Evolutionary conservation across 2,329 filamentous ascomycete species (phyloP), one percentile per base, ranked within the genome.

Genomic region (Niveomyces coronatus): DNA sequence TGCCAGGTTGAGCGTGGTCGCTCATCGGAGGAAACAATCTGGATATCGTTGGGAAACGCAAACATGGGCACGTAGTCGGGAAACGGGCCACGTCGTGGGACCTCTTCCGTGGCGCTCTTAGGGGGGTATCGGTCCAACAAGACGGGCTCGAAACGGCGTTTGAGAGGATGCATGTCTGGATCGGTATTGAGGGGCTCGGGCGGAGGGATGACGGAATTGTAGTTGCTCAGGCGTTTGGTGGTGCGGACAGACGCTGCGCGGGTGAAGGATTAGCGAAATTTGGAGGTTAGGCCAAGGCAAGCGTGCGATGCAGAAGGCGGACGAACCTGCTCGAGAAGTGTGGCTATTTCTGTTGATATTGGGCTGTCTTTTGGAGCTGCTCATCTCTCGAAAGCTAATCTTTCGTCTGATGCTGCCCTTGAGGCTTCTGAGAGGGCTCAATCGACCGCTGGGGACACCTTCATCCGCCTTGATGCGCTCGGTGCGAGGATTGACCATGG

Each of bases 21-120:
- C 56, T 94, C 86, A 53, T 98, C 91, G 1, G 88, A 88, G 2
- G 91, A 95, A 9, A 96, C 85, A 37, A 98, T 91, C 46, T 87
- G 87, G 50, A 98, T 91, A 58, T 98, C 91, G 60, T 96, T 95
- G 31, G 91, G 91, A 52, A 96, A 98, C 38, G 91, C 88, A 60
- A 98, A 98, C 91, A 98, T 96, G 40, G 91, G 91, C 14, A 98
- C 86, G 53, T 95, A 98, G 55, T 98, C 91, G 1, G 91, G 91
- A 54, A 98, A 96, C 41, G 75, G 80, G 38, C 86, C 87, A 53
- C 91, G 74, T 51, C 82, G 74, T 49, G 84, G 76, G 36, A 82
- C 61, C 49, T 95, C 88, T 42, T 94, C 87, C 16, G 78, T 70
- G 54, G 86, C 82, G 46, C 77, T 75, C 55, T 86, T 85, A 13